phyloP scores from a whole-genome alignment of 306 rosid genomes.

The Dalbergia cochinchinensis region DNA sequence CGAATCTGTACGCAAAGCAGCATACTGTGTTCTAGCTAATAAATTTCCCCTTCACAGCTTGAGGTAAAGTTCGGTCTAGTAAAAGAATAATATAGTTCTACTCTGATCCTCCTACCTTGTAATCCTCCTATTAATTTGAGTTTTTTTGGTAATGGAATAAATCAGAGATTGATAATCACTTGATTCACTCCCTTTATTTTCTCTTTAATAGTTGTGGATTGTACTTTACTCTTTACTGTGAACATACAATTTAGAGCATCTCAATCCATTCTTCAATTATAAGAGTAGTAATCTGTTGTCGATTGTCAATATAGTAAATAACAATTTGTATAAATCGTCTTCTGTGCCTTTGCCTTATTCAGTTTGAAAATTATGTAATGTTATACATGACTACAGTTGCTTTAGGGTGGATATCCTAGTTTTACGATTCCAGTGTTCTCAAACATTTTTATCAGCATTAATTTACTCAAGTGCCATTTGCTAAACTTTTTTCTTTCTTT shows the following conservation, averaged over 20 bases:
- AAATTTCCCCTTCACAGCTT: slow-evolving; percentile 99
- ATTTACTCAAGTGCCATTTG: not conserved
- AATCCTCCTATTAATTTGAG: not conserved
- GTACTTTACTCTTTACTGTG: not conserved
- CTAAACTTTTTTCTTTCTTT: slow-evolving; percentile 22
- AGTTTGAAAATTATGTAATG: not conserved
- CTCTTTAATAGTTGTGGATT: not conserved
- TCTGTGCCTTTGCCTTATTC: not conserved
- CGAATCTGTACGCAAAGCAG: slow-evolving; percentile 88
- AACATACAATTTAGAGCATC: not conserved
- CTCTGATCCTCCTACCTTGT: not conserved
- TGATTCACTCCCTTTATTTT: not conserved
- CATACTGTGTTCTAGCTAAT: slow-evolving; percentile 83
- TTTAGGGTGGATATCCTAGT: slow-evolving; percentile 25
- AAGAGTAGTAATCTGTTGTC: not conserved
- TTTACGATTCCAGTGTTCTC: slow-evolving; percentile 18
- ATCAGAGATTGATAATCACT: not conserved
- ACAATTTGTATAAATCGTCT: not conserved
- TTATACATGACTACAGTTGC: not conserved
- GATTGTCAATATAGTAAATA: not conserved
- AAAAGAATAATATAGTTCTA: slow-evolving; percentile 30
- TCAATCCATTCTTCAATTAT: slow-evolving; percentile 26
- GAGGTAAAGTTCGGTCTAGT: slow-evolving; percentile 61
- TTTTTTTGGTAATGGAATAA: slow-evolving; percentile 26
- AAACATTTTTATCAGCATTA: slow-evolving; percentile 4